Evolutionary conservation across 306 rosid species (phyloP).

Genomic region (Citrullus amarus): DNA sequence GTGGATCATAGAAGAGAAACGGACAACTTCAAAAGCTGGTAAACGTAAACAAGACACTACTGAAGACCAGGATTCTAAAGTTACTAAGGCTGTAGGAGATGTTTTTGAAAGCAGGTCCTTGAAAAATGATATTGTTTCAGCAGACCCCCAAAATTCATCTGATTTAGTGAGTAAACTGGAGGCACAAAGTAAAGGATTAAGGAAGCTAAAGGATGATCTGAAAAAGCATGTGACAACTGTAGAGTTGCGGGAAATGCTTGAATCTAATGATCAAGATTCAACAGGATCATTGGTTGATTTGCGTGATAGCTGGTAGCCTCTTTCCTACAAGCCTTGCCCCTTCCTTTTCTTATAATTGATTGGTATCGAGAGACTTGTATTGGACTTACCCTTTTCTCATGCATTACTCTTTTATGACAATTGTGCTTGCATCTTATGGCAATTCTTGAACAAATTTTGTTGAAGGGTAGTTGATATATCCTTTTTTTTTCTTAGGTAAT

Average conservation of each 20-base stretch:
- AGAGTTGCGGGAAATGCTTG: conserved; percentile 83
- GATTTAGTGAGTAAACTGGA: conserved; percentile 45
- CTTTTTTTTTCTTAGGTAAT: not conserved
- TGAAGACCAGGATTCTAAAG: conserved; percentile 47
- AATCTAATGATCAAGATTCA: conserved; percentile 57
- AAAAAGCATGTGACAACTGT: conserved; percentile 55
- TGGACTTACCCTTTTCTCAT: not conserved
- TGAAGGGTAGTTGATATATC: not conserved
- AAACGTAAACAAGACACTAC: conserved; percentile 51
- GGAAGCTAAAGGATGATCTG: conserved; percentile 82
- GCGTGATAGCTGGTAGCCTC: conserved; percentile 79
- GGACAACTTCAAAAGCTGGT: conserved; percentile 42
- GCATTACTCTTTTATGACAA: not conserved
- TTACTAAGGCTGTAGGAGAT: conserved; percentile 45
- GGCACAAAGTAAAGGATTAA: conserved; percentile 60
- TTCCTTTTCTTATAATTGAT: not conserved
- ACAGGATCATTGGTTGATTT: conserved; percentile 88
- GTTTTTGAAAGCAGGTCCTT: conserved; percentile 35
- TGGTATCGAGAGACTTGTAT: not conserved
- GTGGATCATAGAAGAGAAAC: not conserved
- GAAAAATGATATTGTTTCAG: conserved; percentile 16
- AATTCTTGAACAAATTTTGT: not conserved
- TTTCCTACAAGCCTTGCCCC: not conserved
- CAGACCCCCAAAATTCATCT: conserved; percentile 19
- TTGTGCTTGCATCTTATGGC: not conserved